These are phyloP conservation scores for Cladophialophora yegresii DNA, from an alignment of 2,329 filamentous ascomycete genomes.

Conservation along the genomic window DNA sequence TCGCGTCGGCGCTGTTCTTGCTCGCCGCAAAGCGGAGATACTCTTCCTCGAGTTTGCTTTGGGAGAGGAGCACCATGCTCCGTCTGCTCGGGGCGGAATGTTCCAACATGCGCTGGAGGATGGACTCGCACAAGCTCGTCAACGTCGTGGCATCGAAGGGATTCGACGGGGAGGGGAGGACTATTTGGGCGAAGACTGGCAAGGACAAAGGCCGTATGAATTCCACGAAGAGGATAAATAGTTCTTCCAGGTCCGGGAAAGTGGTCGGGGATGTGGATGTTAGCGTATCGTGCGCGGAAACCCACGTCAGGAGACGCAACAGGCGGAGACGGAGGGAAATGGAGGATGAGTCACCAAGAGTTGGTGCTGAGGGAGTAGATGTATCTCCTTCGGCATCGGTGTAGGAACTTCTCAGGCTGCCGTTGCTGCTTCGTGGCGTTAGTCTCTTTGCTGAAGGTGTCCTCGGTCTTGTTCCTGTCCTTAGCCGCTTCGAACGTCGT, in stretches of 20 bases:
- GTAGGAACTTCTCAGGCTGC: constrained; percentile 25
- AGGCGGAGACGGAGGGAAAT: constrained; percentile 51
- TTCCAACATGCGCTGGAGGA: constrained; percentile 55
- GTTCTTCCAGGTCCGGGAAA: constrained; percentile 44
- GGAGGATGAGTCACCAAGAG: constrained; percentile 44
- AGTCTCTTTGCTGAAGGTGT: constrained; percentile 39
- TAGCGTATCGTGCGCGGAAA: constrained; percentile 42
- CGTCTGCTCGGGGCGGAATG: constrained; percentile 43
- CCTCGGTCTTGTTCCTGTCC: constrained; percentile 27
- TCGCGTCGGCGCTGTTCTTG: constrained; percentile 63
- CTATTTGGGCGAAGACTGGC: constrained; percentile 49
- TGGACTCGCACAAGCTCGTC: constrained; percentile 57
- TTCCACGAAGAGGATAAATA: constrained; percentile 50
- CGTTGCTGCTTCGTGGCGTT: constrained; percentile 21
- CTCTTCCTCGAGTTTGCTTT: constrained; percentile 57
- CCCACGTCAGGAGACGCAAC: constrained; percentile 46
- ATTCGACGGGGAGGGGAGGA: constrained; percentile 40
- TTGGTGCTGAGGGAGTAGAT: constrained; percentile 13
- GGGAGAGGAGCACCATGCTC: constrained; percentile 50
- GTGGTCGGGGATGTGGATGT: constrained; percentile 31
- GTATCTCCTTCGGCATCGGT: constrained; percentile 20
- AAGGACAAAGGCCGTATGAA: constrained; percentile 51
- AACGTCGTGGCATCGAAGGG: constrained; percentile 37
- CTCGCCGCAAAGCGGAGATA: constrained; percentile 69
- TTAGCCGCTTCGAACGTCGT: constrained; percentile 20